Evolutionary conservation across 176 grass and related monocot species (phyloP), one percentile per base, ranked within the genome.

Genomic region (Aegilops sharonensis): DNA sequence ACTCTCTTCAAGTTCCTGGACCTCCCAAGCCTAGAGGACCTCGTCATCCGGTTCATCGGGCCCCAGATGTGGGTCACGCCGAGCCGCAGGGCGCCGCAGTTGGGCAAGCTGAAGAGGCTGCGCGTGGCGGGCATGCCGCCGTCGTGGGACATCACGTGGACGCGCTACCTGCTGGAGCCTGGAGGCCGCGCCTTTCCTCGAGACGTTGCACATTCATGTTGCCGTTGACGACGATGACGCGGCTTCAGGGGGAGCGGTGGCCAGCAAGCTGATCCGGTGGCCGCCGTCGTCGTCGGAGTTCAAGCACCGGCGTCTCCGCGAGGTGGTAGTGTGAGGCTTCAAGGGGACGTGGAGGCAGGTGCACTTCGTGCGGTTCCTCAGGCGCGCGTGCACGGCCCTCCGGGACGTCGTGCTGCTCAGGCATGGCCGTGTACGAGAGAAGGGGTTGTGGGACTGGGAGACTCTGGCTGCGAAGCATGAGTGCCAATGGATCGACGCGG

Each of bases 131-230:
- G 34, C 15, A 56, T 77, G 47, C 27, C 74, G 6, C 9, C 27
- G 27, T 77, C 74, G 8, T 77, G 74, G 74, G 47, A 77, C 47
- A 30, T 77, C 47, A 20, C 47, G n/a, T 77, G 47, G 74, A 50
- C 27, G 8, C 4, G 25, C 11, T 32, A 31, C 74, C 24, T 34
- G 11, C 4, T 77, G 14, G 74, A 77, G 74, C 6, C 4, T 77
- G 14, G 74, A 77, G 74, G 48, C 29, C 23, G 74, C 48, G 9
- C 48, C 48, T 34, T 30, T 11, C 74, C 74, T 77, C 9, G 48
- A 77, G 48, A 57, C 27, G 8, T 15, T 77, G 14, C 74, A 77
- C 48, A 21, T 77, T 47, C 74, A 35, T 8, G 17, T 77, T 9
- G 31, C 31, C 24, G 50, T 54, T 54, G 24, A 8, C 14, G 20